Evolutionary conservation across 1,139 yeast species (phyloP).

Genomic region (Entelexis paramagnoliae): DNA sequence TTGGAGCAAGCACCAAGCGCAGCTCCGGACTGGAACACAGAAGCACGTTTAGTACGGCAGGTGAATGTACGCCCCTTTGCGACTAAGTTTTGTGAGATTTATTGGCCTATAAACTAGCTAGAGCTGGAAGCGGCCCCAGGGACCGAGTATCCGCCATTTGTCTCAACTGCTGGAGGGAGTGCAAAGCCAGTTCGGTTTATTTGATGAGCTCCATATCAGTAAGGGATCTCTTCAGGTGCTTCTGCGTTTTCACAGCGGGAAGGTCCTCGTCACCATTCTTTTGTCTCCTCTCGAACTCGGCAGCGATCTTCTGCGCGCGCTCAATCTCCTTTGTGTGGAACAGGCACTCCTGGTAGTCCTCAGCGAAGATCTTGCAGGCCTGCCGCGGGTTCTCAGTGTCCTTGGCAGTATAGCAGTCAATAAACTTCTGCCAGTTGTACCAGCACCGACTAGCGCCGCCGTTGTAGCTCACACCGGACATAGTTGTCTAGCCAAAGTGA

Average conservation of each 20-base stretch:
- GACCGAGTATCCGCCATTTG: too few relatives aligned
- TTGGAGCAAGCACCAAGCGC: too few relatives aligned
- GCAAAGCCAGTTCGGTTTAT: too few relatives aligned
- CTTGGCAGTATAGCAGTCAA: slow-evolving; percentile 39
- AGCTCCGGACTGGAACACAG: too few relatives aligned
- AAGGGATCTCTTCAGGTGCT: slow-evolving; percentile 23
- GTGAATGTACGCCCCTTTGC: too few relatives aligned
- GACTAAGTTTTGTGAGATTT: too few relatives aligned
- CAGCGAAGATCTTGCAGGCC: slow-evolving; percentile 36
- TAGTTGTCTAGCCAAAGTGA: neutral
- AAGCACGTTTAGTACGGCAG: too few relatives aligned
- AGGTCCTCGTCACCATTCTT: slow-evolving; percentile 23
- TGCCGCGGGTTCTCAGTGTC: slow-evolving; percentile 29
- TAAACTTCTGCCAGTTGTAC: slow-evolving; percentile 39
- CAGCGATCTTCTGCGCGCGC: slow-evolving; percentile 26
- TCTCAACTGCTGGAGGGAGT: too few relatives aligned
- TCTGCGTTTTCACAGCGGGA: slow-evolving; percentile 21
- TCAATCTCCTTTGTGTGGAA: slow-evolving; percentile 38
- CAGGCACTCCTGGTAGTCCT: slow-evolving; percentile 42
- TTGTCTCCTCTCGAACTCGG: slow-evolving; percentile 25
- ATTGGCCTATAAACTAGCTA: too few relatives aligned
- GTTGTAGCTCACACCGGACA: slow-evolving; percentile 27
- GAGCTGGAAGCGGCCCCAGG: too few relatives aligned
- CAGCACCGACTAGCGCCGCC: slow-evolving; percentile 44
- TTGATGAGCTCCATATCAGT: slow-evolving; percentile 18